Conservation (phyloP, 2,329 filamentous ascomycete genomes). For the Sarocladiaceae sp. region DNA sequence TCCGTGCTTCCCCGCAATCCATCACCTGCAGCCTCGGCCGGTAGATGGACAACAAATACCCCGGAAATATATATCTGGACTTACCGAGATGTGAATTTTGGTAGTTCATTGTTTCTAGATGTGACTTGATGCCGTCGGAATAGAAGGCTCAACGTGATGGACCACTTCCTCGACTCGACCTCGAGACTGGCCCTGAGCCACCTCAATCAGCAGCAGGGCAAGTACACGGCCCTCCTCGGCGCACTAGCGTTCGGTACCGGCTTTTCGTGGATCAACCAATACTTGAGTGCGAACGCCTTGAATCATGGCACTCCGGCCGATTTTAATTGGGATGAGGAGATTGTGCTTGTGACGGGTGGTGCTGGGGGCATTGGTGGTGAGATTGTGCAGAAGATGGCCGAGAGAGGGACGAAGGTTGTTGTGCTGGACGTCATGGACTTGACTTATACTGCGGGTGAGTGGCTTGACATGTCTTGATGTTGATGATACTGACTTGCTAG, state of each 20-base stretch:
- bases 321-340: conserved; percentile 60
- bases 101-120: no score
- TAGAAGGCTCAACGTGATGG: no score
- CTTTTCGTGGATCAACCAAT: not conserved
- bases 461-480: not conserved
- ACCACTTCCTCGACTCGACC: not conserved
- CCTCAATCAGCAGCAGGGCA: not conserved
- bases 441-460: conserved; percentile 46
- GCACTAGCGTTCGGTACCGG: not conserved
- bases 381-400: conserved; percentile 60
- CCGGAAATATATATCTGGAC: not conserved
- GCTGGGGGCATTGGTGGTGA: conserved; percentile 68
- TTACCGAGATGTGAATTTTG: no score
- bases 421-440: conserved; percentile 67
- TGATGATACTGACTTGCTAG: not conserved
- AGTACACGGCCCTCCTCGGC: not conserved
- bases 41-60: not conserved
- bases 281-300: not conserved
- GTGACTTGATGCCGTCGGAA: no score
- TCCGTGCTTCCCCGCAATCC: not conserved
- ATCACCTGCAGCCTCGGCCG: not conserved
- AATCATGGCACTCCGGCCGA: conserved; percentile 1
- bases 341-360: conserved; percentile 72
- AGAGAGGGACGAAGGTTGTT: conserved; percentile 61
- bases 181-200: not conserved